Percentiles rank a stretch among this genome's conserved stretches.
Conservation (phyloP, 2,329 filamentous ascomycete genomes). For the Cercospora janseana region DNA sequence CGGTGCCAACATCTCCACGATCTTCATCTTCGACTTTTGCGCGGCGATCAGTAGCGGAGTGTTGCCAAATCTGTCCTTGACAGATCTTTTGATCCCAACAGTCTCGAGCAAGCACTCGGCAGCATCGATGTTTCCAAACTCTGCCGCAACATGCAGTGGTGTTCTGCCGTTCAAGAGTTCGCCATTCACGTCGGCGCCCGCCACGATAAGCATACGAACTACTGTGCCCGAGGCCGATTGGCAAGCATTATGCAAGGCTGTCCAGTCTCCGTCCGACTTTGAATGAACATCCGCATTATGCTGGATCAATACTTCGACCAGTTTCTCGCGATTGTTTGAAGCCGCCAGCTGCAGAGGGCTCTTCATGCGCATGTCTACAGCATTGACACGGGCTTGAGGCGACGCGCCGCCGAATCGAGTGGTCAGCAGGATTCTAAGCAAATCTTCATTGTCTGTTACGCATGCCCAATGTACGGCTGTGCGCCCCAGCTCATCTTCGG, state of each 20-base stretch:
- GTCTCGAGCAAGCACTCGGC: slow-evolving; percentile 26
- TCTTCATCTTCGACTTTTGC: slow-evolving; percentile 41
- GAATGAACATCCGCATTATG: slow-evolving; percentile 93
- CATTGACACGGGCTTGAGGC: slow-evolving; percentile 23
- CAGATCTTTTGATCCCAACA: slow-evolving; percentile 34
- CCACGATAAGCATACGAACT: slow-evolving; percentile 27
- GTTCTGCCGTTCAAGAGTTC: slow-evolving; percentile 29
- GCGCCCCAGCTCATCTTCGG: slow-evolving; percentile 25
- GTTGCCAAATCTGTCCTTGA: slow-evolving; percentile 46
- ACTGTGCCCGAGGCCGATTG: slow-evolving; percentile 19
- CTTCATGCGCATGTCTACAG: slow-evolving; percentile 26
- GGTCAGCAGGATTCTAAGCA: slow-evolving; percentile 23
- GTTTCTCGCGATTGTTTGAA: slow-evolving; percentile 17
- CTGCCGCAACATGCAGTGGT: slow-evolving; percentile 33
- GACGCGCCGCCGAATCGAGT: slow-evolving; percentile 23
- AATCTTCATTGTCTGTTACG: slow-evolving; percentile 28
- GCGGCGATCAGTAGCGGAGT: slow-evolving; percentile 47
- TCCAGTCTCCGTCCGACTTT: slow-evolving; percentile 86
- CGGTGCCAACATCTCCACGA: slow-evolving; percentile 44
- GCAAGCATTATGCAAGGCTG: slow-evolving; percentile 67
- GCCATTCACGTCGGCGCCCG: slow-evolving; percentile 30
- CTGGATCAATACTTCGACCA: slow-evolving; percentile 80
- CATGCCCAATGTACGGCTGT: slow-evolving; percentile 32
- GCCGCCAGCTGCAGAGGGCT: slow-evolving; percentile 29
- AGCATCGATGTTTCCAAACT: slow-evolving; percentile 29